Evolutionary conservation across 352 stramenopile species (phyloP), one percentile per base, ranked within the genome.

Genomic region (Aphanomyces astaci): DNA sequence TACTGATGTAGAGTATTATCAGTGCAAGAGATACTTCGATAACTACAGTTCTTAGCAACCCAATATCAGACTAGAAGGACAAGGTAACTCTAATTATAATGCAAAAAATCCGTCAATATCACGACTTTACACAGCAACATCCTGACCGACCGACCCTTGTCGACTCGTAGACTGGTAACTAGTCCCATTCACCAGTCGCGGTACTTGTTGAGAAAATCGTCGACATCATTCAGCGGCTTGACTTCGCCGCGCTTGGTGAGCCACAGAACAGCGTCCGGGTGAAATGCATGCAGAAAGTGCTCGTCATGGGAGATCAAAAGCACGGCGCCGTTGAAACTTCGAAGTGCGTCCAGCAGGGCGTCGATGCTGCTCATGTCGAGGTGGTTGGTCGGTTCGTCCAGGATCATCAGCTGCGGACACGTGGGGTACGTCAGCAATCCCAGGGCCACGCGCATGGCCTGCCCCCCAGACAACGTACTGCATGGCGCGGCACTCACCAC

Each of bases 301-400:
- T 85, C 54, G 59, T 89, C 78, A 64, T 89, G 81, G 2, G 78
- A 87, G 54, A 89, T 87, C n/a, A 89, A 70, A 52, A 87, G 74
- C 4, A 89, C 71, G 0, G 79, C 72, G 63, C 81, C 81, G 57
- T 84, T 64, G 32, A 84, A 87, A 24, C 75, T 79, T 4, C 78
- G 73, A 62, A 89, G 43, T 0, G 78, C 81, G n/a, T 84, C 76
- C 4, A 74, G 76, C 2, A 72, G 66, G 10, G 71, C 72, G 45
- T 79, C 75, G 52, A 94, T 89, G 39, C 79, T 87, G 39, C 88
- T 79, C 28, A 82, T 72, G 54, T 81, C 76, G 11, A 97, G 72
- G 73, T 97, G 88, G 57, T 91, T 93, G 5, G 75, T 81, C 53
- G 80, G 77, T 81, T 97, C 89, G 62, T 97, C 89, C 52, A 97